Percentiles rank a stretch among this genome's conserved stretches.
Conservation (phyloP, 1,139 yeast genomes). For the Suhomyces panamericanus region DNA sequence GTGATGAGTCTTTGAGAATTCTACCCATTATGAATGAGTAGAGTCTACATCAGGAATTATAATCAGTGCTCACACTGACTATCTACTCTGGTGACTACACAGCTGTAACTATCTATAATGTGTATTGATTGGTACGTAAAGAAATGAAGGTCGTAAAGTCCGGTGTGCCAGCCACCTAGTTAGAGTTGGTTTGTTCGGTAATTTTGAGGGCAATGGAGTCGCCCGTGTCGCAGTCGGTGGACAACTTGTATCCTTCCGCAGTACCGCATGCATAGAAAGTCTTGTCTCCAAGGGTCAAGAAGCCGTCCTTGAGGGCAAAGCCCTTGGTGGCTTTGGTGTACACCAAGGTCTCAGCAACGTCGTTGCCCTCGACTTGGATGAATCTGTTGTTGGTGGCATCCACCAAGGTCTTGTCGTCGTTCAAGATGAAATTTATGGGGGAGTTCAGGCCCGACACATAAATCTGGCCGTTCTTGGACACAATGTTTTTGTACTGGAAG, state of each 20-base stretch:
- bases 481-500: slow-evolving; percentile 8
- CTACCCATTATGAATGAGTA: too few relatives aligned
- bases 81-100: too few relatives aligned
- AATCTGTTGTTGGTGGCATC: slow-evolving; percentile 8
- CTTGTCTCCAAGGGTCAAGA: slow-evolving; percentile 9
- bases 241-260: slow-evolving; percentile 7
- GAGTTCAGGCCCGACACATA: slow-evolving; percentile 2
- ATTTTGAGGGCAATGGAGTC: slow-evolving; percentile 15
- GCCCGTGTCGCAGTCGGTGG: slow-evolving; percentile 7
- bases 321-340: slow-evolving; percentile 5
- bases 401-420: slow-evolving; percentile 10
- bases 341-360: slow-evolving; percentile 22
- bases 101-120: not conserved
- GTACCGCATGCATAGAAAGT: slow-evolving; percentile 11
- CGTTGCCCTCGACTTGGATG: slow-evolving; percentile 5
- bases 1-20: too few relatives aligned
- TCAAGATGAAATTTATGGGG: slow-evolving; percentile 7
- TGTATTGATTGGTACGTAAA: not conserved
- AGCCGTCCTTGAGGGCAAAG: slow-evolving; percentile 11
- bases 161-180: slow-evolving; percentile 6
- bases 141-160: slow-evolving; percentile 1
- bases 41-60: too few relatives aligned
- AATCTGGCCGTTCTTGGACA: slow-evolving; percentile 6
- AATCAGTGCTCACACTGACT: too few relatives aligned
- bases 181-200: slow-evolving; percentile 6